Conservation (phyloP, 371 early-diverging fungal species). For the Actinomucor elegans region DNA sequence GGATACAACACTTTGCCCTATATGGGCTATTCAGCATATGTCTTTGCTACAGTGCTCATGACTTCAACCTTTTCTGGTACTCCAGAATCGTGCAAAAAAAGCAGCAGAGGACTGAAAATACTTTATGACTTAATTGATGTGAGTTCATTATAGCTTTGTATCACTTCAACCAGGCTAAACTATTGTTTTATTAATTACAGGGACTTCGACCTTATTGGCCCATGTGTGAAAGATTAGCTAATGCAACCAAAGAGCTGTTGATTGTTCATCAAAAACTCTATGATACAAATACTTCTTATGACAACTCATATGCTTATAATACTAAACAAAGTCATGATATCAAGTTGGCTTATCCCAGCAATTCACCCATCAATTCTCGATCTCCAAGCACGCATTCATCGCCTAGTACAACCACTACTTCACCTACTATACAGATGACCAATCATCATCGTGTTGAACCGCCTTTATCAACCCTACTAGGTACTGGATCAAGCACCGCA, state of each 20-base stretch:
- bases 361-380: background rate
- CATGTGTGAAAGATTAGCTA: conserved; percentile 42
- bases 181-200: conserved; percentile 1
- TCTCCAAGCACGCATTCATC: conserved; percentile 8
- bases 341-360: background rate
- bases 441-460: background rate
- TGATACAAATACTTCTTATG: background rate
- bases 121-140: conserved; percentile 30
- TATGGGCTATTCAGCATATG: conserved; percentile 46
- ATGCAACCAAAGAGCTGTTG: conserved; percentile 37
- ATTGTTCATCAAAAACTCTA: conserved; percentile 36
- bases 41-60: conserved; percentile 48
- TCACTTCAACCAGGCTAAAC: background rate
- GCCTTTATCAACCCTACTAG: conserved; percentile 7
- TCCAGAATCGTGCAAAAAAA: conserved; percentile 33
- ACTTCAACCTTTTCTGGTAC: conserved; percentile 43
- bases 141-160: background rate
- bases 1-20: conserved; percentile 37
- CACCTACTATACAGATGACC: background rate
- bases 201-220: conserved; percentile 39
- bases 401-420: background rate
- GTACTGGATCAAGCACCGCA: background rate
- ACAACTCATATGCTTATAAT: background rate
- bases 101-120: conserved; percentile 24
- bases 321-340: background rate